phyloP scores from a whole-genome alignment of 164 flowering plant genomes.

The Chimonanthus salicifolius region DNA sequence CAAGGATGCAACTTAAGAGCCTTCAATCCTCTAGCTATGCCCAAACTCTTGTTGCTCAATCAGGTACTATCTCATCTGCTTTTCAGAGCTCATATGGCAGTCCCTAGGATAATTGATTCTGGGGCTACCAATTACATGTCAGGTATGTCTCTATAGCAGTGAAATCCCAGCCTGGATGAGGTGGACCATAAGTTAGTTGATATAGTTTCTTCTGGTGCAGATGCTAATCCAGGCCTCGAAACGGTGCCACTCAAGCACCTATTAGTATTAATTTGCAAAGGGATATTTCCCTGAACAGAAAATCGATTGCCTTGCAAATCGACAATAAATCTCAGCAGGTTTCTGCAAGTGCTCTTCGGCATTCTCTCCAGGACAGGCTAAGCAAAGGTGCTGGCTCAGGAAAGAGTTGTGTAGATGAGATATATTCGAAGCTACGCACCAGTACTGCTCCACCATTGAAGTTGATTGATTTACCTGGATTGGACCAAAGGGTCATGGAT shows the following conservation, averaged over 20 bases:
- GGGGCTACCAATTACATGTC: too few relatives aligned
- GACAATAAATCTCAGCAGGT: constrained; percentile 89
- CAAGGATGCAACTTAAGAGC: too few relatives aligned
- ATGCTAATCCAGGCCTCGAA: constrained; percentile 8
- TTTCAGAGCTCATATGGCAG: too few relatives aligned
- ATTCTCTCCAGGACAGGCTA: constrained; percentile 90
- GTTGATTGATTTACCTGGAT: constrained; percentile 90
- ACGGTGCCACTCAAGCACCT: constrained; percentile 96
- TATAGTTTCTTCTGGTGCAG: too few relatives aligned
- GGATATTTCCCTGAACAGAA: constrained; percentile 69
- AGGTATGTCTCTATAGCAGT: too few relatives aligned
- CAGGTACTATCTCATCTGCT: too few relatives aligned
- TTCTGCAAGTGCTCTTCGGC: constrained; percentile 95
- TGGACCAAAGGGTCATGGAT: constrained; percentile 87
- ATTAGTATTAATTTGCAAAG: constrained; percentile 65
- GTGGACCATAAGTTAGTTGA: too few relatives aligned
- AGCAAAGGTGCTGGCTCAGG: constrained; percentile 70
- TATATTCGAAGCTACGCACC: constrained; percentile 83
- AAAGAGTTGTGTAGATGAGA: constrained; percentile 73
- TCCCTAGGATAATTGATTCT: too few relatives aligned
- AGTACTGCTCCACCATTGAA: constrained; percentile 97
- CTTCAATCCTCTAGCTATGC: too few relatives aligned
- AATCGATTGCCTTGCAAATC: constrained; percentile 65
- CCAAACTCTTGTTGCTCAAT: too few relatives aligned
- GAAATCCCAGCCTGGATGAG: too few relatives aligned